A percentile compares a stretch with the other conserved stretches of the same genome.
These are phyloP conservation scores for Suhomyces tanzawaensis DNA, from an alignment of 805 yeast genomes.

Conservation along the genomic window DNA sequence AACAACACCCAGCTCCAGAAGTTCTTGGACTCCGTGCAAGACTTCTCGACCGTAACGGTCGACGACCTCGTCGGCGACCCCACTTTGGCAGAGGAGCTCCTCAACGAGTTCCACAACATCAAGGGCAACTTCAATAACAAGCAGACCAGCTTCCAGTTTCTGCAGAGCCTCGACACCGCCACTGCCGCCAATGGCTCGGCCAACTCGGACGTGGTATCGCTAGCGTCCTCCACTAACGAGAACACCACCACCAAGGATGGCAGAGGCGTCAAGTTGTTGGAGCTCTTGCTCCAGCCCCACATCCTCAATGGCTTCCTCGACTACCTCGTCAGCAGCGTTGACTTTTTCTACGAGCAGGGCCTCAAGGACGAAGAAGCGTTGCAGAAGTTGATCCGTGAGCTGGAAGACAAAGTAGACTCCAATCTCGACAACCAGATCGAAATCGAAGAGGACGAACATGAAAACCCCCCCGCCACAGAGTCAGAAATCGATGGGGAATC, in stretches of 20 bases:
- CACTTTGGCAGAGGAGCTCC: slow-evolving; percentile 34
- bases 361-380: slow-evolving; percentile 22
- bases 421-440: not conserved
- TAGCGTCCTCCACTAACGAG: slow-evolving; percentile 35
- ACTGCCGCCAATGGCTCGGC: slow-evolving; percentile 2
- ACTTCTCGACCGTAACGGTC: slow-evolving; percentile 28
- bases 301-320: slow-evolving; percentile 67
- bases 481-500: slow-evolving; percentile 10
- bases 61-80: slow-evolving; percentile 34
- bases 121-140: slow-evolving; percentile 35
- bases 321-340: slow-evolving; percentile 55
- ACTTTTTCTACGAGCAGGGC: slow-evolving; percentile 35
- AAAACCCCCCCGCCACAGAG: slow-evolving; percentile 3
- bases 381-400: slow-evolving; percentile 12
- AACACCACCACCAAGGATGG: slow-evolving; percentile 30
- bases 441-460: slow-evolving; percentile 4
- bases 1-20: slow-evolving; percentile 39
- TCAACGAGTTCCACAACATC: slow-evolving; percentile 36
- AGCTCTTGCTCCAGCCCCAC: slow-evolving; percentile 76
- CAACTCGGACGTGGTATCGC: slow-evolving; percentile 31
- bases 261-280: slow-evolving; percentile 58
- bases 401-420: slow-evolving; percentile 6
- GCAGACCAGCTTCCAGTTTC: slow-evolving; percentile 25
- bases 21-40: slow-evolving; percentile 37
- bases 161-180: slow-evolving; percentile 17